These are phyloP conservation scores for Comarum palustre DNA, from an alignment of 306 rosid species.

Conservation along the genomic window DNA sequence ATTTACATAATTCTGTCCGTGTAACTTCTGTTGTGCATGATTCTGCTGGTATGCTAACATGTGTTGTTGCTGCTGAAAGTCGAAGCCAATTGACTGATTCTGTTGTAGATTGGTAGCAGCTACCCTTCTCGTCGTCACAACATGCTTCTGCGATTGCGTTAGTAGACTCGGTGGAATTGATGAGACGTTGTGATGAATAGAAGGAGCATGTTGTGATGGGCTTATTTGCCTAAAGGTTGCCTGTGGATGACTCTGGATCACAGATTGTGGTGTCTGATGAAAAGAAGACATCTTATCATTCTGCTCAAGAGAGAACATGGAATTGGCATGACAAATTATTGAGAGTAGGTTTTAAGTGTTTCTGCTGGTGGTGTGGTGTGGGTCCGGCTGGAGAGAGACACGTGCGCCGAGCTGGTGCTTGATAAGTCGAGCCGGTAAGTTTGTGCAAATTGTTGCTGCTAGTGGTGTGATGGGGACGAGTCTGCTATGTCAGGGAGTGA, in stretches of 20 bases:
- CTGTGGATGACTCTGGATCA: neutral
- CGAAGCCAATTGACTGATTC: neutral
- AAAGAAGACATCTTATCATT: neutral
- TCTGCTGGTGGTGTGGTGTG: too few relatives aligned
- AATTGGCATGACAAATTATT: neutral
- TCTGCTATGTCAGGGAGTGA: too few relatives aligned
- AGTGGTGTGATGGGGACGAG: too few relatives aligned
- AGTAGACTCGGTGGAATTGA: neutral
- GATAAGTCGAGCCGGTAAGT: too few relatives aligned
- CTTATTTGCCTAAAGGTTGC: neutral
- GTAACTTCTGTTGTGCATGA: neutral
- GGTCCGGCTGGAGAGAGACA: too few relatives aligned
- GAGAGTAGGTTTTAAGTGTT: neutral
- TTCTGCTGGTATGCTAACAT: neutral
- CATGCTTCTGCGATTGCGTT: neutral
- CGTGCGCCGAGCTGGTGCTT: too few relatives aligned
- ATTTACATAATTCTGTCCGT: neutral
- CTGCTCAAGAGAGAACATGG: neutral
- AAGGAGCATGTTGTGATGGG: neutral
- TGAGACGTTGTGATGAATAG: neutral
- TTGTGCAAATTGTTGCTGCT: too few relatives aligned
- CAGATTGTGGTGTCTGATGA: neutral
- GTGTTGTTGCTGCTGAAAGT: neutral
- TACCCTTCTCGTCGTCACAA: neutral
- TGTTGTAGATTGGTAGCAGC: neutral